A percentile compares a stretch with the other conserved stretches of the same genome.
Evolutionary conservation across 768 basidiomycete species (phyloP).

Genomic region (Phaeotremella fagi): DNA sequence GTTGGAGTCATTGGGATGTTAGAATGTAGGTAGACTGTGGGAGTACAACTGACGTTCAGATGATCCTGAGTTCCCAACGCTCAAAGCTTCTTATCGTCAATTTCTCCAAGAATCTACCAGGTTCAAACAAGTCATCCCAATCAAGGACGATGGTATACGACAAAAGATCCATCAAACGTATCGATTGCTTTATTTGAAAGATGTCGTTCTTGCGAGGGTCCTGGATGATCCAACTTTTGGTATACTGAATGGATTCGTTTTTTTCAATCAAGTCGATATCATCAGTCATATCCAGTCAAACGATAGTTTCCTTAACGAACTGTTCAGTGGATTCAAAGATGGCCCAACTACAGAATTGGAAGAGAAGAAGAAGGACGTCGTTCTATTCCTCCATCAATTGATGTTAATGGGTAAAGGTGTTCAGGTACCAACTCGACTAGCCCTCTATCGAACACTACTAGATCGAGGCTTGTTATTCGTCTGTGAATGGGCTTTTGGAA

Average conservation of each 20-base stretch:
- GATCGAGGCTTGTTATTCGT: constrained; percentile 83
- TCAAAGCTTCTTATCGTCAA: constrained; percentile 95
- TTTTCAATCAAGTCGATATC: constrained; percentile 99
- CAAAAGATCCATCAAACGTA: constrained; percentile 95
- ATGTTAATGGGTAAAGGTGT: constrained; percentile 96
- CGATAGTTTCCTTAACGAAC: constrained; percentile 65
- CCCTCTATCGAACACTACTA: constrained; percentile 78
- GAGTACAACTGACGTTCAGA: constrained; percentile 54
- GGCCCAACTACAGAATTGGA: constrained; percentile 51
- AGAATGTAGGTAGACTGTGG: constrained; percentile 65
- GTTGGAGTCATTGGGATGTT: constrained; percentile 91
- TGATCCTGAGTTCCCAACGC: constrained; percentile 92
- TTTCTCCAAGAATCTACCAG: constrained; percentile 77
- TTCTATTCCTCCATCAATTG: constrained; percentile 84
- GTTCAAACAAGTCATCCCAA: constrained; percentile 82
- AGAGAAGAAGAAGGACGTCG: constrained; percentile 60
- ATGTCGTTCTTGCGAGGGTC: constrained; percentile 90
- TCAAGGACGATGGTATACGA: constrained; percentile 68
- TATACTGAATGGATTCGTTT: constrained; percentile 92
- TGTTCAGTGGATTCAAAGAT: constrained; percentile 55
- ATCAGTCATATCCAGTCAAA: constrained; percentile 82
- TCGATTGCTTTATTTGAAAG: constrained; percentile 93
- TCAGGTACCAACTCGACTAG: constrained; percentile 76
- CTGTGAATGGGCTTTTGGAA: constrained; percentile 85
- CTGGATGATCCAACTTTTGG: constrained; percentile 96